Conservation (phyloP, 371 early-diverging fungal species). For the Mortierella sp. region DNA sequence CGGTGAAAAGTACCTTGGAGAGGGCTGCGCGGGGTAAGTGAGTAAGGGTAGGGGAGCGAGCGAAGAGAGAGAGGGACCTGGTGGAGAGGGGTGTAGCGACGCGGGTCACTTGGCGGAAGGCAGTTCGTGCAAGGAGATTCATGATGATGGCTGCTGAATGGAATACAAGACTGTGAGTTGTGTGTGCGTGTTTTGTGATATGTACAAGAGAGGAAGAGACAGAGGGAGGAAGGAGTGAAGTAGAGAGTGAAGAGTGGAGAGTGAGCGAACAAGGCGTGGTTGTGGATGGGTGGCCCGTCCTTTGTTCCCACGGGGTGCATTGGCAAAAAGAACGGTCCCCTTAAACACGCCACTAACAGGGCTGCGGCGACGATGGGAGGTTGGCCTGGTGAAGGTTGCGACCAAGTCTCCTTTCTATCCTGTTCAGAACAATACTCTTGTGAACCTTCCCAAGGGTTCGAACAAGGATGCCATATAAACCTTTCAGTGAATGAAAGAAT, state of each 20-base stretch:
- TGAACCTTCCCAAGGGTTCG: no score
- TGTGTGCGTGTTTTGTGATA: neutral
- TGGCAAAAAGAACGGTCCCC: no score
- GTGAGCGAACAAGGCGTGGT: neutral
- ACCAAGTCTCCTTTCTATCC: no score
- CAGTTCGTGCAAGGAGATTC: slow-evolving; percentile 53
- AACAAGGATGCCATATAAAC: no score
- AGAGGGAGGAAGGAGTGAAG: neutral
- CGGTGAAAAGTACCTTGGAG: slow-evolving; percentile 36
- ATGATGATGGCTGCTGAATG: slow-evolving; percentile 22
- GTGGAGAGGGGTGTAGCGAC: slow-evolving; percentile 43
- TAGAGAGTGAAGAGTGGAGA: neutral
- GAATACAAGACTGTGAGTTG: neutral
- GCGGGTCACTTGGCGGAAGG: slow-evolving; percentile 54
- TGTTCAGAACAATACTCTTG: no score
- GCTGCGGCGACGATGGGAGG: no score
- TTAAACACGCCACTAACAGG: no score
- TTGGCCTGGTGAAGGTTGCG: no score
- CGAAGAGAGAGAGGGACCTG: slow-evolving; percentile 53
- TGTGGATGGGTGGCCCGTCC: no score
- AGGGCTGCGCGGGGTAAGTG: slow-evolving; percentile 49
- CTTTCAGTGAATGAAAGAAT: no score
- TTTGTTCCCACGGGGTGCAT: no score
- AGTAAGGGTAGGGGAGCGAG: slow-evolving; percentile 44
- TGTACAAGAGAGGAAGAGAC: neutral